phyloP scores from a whole-genome alignment of 176 grass and related monocot species.

The Eleusine indica region DNA sequence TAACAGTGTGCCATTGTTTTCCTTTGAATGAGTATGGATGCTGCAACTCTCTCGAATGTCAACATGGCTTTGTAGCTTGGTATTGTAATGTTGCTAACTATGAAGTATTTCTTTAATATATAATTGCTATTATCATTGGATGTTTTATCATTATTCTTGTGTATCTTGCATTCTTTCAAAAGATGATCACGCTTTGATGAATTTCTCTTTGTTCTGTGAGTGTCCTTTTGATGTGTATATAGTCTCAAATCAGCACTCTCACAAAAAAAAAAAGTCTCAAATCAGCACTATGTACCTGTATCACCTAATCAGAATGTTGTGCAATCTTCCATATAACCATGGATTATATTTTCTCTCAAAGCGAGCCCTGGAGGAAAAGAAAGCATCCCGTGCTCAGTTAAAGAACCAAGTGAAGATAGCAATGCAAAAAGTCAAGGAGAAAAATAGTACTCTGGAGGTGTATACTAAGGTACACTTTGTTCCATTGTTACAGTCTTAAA shows the following conservation, averaged over 20 bases:
- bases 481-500: background rate
- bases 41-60: background rate
- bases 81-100: background rate
- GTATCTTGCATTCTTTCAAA: background rate
- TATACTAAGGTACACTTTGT: conserved; percentile 63
- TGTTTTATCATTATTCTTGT: background rate
- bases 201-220: background rate
- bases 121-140: background rate
- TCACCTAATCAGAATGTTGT: background rate
- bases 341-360: conserved; percentile 42
- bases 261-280: too few relatives aligned
- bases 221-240: conserved; percentile 1
- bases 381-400: conserved; percentile 49
- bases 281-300: conserved; percentile 16
- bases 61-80: background rate
- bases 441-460: conserved; percentile 62
- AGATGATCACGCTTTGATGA: background rate
- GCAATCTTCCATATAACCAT: conserved; percentile 13
- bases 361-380: conserved; percentile 82
- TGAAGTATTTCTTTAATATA: background rate
- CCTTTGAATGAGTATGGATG: background rate
- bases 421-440: conserved; percentile 67
- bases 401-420: conserved; percentile 68
- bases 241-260: background rate
- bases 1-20: too few relatives aligned